Evolutionary conservation across 768 basidiomycete species (phyloP).

Genomic region (Pleurotus sapidus): DNA sequence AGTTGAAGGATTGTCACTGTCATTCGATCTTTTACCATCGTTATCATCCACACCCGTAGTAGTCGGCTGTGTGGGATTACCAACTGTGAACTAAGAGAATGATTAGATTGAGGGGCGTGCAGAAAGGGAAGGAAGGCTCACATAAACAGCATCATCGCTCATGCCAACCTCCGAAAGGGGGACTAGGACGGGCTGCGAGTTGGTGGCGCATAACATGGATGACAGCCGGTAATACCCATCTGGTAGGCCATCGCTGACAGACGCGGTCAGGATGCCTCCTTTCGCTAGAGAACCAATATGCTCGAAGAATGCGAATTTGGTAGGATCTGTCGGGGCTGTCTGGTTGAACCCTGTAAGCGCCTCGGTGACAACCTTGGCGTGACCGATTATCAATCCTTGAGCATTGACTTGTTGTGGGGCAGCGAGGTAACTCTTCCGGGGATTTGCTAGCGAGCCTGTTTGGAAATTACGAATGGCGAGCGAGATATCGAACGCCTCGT

Average conservation of each 20-base stretch:
- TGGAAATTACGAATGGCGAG: conserved; percentile 43
- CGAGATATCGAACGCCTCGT: conserved; percentile 45
- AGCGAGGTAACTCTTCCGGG: conserved; percentile 48
- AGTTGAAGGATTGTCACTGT: too few species aligned
- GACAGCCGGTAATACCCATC: background rate
- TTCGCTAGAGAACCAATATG: background rate
- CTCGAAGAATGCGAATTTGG: background rate
- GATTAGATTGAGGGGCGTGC: too few species aligned
- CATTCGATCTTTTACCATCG: too few species aligned
- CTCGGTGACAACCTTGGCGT: conserved; percentile 60
- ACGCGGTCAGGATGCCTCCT: background rate
- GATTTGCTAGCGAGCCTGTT: conserved; percentile 41
- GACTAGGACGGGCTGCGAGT: background rate
- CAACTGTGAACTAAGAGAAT: too few species aligned
- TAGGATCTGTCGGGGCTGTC: conserved; percentile 29
- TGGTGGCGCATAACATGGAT: background rate
- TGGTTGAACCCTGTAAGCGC: conserved; percentile 36
- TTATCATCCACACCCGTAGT: too few species aligned
- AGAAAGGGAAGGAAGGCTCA: too few species aligned
- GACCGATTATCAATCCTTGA: conserved; percentile 50
- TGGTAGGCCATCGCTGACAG: background rate
- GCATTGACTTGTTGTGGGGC: conserved; percentile 55
- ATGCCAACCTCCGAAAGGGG: too few species aligned
- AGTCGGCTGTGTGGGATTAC: too few species aligned
- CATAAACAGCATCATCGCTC: too few species aligned